These are phyloP conservation scores for Populus alba DNA, from an alignment of 345 rosid species.

Conservation along the genomic window DNA sequence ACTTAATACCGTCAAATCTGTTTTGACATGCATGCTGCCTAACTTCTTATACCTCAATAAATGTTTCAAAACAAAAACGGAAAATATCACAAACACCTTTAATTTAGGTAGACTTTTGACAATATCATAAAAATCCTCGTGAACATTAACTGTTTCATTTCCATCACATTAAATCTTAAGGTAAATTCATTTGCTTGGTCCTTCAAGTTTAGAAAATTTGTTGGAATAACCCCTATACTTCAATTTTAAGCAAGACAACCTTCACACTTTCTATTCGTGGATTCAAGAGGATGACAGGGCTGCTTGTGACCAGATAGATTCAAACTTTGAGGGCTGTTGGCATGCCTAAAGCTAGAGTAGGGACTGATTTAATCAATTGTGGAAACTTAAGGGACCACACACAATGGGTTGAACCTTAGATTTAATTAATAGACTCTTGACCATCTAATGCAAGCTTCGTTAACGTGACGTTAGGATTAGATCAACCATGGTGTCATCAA, in stretches of 20 bases:
- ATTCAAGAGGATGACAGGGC: too few relatives aligned
- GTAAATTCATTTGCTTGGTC: not conserved
- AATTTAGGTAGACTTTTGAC: not conserved
- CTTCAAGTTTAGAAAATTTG: not conserved
- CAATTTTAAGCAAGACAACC: not conserved
- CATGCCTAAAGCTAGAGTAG: not conserved
- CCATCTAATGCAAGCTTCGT: not conserved
- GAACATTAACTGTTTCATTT: not conserved
- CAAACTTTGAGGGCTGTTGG: not conserved
- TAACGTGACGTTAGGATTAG: conserved; percentile 30
- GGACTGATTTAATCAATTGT: not conserved
- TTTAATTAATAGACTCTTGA: not conserved
- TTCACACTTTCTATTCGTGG: not conserved
- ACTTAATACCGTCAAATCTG: too few relatives aligned
- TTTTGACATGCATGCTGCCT: too few relatives aligned
- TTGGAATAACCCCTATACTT: not conserved
- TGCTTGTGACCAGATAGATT: too few relatives aligned
- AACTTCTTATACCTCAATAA: too few relatives aligned
- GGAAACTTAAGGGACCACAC: not conserved
- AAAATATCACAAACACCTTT: too few relatives aligned
- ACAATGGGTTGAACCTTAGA: not conserved
- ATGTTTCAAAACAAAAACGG: too few relatives aligned
- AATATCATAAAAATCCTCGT: not conserved
- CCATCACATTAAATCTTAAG: not conserved
- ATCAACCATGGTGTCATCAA: conserved; percentile 21